phyloP scores from a whole-genome alignment of 192 early-diverging fungal genomes.

The Phlyctochytrium arcticum region DNA sequence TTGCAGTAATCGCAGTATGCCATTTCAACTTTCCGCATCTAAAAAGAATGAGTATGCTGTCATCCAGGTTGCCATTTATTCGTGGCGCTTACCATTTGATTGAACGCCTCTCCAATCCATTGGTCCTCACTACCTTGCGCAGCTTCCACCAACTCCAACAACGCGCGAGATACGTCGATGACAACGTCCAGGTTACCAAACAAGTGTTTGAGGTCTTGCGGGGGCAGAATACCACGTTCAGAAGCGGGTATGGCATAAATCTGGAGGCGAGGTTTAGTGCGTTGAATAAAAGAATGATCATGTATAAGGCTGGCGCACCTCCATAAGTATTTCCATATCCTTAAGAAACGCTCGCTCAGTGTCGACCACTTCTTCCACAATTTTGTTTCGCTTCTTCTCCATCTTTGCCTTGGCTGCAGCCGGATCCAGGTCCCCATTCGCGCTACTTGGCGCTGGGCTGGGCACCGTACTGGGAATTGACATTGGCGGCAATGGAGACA shows the following conservation, averaged over 20 bases:
- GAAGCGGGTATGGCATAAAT: conserved; percentile 56
- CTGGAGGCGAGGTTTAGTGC: neutral
- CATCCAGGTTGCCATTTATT: neutral
- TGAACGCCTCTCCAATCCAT: conserved; percentile 52
- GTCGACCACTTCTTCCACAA: conserved; percentile 70
- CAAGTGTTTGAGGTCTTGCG: conserved; percentile 62
- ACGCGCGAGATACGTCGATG: conserved; percentile 59
- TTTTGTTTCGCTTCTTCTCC: conserved; percentile 58
- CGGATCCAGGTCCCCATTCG: too few relatives aligned
- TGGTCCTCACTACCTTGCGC: conserved; percentile 44
- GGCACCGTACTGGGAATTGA: too few relatives aligned
- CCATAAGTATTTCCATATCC: conserved; percentile 71
- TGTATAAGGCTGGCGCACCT: too few relatives aligned
- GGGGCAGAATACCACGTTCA: conserved; percentile 41
- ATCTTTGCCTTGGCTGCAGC: neutral
- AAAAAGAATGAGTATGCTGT: neutral
- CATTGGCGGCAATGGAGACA: too few relatives aligned
- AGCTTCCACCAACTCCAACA: conserved; percentile 61
- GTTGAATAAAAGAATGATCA: too few relatives aligned
- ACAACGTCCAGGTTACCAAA: conserved; percentile 79
- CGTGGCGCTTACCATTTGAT: conserved; percentile 8
- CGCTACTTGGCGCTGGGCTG: too few relatives aligned
- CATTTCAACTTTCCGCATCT: conserved; percentile 43
- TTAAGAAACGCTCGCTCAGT: conserved; percentile 71
- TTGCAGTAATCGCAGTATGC: conserved; percentile 75